Evolutionary conservation across 306 rosid genomes (phyloP).

Genomic region (Trifolium repens): DNA sequence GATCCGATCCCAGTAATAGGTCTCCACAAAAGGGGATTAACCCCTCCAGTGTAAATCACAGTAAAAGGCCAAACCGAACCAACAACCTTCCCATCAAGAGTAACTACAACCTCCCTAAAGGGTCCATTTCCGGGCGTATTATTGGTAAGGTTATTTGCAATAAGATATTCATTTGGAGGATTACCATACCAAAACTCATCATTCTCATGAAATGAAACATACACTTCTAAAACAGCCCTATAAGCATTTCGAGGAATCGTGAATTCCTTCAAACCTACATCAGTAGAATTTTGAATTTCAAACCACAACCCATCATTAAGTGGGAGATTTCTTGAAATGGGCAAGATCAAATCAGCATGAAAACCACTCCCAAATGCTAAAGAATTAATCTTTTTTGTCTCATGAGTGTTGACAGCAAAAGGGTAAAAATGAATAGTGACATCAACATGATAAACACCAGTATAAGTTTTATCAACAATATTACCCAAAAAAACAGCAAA

Average conservation of each 20-base stretch:
- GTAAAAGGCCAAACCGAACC: constrained; percentile 92
- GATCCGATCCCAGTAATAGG: constrained; percentile 90
- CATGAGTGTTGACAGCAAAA: constrained; percentile 24
- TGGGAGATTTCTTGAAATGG: constrained; percentile 71
- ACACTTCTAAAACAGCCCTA: constrained; percentile 89
- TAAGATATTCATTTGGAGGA: constrained; percentile 66
- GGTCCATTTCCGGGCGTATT: constrained; percentile 76
- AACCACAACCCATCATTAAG: constrained; percentile 89
- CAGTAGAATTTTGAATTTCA: constrained; percentile 55
- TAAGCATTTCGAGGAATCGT: constrained; percentile 71
- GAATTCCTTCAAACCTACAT: constrained; percentile 59
- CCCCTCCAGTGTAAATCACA: constrained; percentile 87
- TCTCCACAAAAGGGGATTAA: constrained; percentile 91
- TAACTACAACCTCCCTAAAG: constrained; percentile 82
- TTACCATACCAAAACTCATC: constrained; percentile 88
- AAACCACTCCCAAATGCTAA: constrained; percentile 45
- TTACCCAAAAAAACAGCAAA: constrained; percentile 82
- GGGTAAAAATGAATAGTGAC: constrained; percentile 70
- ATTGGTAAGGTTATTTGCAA: constrained; percentile 59
- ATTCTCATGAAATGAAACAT: constrained; percentile 89
- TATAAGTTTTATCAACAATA: constrained; percentile 61
- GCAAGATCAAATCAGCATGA: constrained; percentile 82
- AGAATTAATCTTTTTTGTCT: constrained; percentile 21
- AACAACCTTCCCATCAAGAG: constrained; percentile 64
- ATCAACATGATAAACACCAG: constrained; percentile 87